Conservation (phyloP, 2,329 filamentous ascomycete genomes). For the Aspergillus versicolor region DNA sequence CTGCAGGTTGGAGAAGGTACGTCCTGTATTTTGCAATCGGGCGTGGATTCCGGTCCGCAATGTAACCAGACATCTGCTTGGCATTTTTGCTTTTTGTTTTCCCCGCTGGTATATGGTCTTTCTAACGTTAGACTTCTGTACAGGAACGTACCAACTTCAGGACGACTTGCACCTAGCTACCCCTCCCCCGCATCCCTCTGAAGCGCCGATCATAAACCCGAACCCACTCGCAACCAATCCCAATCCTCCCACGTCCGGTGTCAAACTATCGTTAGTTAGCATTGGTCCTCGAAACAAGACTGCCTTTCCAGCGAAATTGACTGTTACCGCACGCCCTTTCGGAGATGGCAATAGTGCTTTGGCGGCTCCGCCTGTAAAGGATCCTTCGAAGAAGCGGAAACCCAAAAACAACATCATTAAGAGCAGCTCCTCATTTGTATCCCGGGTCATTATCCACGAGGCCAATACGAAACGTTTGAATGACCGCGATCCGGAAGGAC, state of each 20-base stretch:
- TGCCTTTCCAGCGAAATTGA: conserved; percentile 48
- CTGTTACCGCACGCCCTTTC: conserved; percentile 64
- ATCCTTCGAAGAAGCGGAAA: conserved; percentile 73
- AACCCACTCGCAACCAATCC: conserved; percentile 88
- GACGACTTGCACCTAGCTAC: conserved; percentile 92
- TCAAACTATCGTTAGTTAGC: conserved; percentile 75
- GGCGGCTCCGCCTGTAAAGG: conserved; percentile 62
- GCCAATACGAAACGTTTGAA: conserved; percentile 72
- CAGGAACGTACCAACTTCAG: conserved; percentile 84
- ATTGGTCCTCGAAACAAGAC: conserved; percentile 61
- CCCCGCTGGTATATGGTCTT: not conserved
- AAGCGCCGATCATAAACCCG: conserved; percentile 79
- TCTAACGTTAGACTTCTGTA: conserved; percentile 24
- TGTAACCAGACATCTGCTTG: not conserved
- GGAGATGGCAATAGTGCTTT: conserved; percentile 82
- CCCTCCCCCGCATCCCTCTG: conserved; percentile 91
- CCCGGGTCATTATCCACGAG: conserved; percentile 91
- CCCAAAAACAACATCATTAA: conserved; percentile 98
- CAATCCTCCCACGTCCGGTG: conserved; percentile 79
- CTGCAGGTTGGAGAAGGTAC: conserved; percentile 90
- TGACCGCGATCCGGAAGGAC: conserved; percentile 73
- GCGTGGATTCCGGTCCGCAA: not conserved
- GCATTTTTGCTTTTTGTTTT: not conserved
- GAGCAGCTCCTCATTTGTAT: conserved; percentile 97
- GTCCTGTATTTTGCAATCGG: conserved; percentile 9